Evolutionary conservation across 164 flowering plant genomes (phyloP), one percentile per base, ranked within the genome.

Genomic region (Vitis cinerea): DNA sequence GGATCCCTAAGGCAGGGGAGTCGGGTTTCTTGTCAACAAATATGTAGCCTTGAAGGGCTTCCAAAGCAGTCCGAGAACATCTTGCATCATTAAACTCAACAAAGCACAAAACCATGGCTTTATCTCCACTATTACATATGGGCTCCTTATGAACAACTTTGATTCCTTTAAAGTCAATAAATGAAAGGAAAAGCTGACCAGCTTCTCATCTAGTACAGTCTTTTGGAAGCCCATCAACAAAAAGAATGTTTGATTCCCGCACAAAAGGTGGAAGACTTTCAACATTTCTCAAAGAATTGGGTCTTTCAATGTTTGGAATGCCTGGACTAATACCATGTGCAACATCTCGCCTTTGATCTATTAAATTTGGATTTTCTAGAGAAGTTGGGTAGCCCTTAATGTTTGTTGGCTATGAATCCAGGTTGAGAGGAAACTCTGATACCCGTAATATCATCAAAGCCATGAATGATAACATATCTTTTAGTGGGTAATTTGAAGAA

Each of bases 21-120:
- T 89, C 85, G 2, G 89, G 85, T 65, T 91, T 88, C 83, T 79
- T 88, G 71, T 88, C 83, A 71, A 89, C 97, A 67, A 89, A 91
- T 77, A 81, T 84, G 78, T 91, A 89, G 55, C 88, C 97, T 86
- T 92, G 93, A 67, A 92, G 93, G 65, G 97, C 94, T 71, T 87
- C 87, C 83, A 88, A 63, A 51, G 94, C 90, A 71, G 94, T 90
- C 61, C 74, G 31, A 59, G 97, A 93, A 78, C 87, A 86, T 30
- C 83, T 90, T 8, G 85, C 73, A 75, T 92, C 90, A 72, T 51
- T 67, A 70, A 90, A 92, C 81, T 90, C 97, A 10, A 92, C 92
- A 84, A 92, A 92, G 74, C 97, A 92, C 65, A 87, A 61, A 31
- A 92, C 97, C 81, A 66, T 77, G 15, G 90, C 90, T 75, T 80